Conservation (phyloP, 2,329 filamentous ascomycete species). For the Pyrenochaeta sp. region DNA sequence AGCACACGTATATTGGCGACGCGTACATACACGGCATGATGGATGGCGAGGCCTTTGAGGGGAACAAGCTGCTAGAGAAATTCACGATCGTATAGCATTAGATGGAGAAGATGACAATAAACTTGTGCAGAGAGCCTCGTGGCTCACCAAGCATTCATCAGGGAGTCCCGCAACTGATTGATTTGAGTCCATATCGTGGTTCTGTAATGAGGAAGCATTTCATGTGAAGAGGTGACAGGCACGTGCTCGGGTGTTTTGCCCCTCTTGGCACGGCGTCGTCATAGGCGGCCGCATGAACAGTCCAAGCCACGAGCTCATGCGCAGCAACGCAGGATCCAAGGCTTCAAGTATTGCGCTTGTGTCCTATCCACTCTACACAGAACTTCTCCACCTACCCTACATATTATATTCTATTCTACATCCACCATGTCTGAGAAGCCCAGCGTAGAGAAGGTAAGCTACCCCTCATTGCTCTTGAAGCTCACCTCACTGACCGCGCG, state of each 20-base stretch:
- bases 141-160: background rate
- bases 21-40: background rate
- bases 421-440: slow-evolving; percentile 31
- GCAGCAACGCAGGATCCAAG: slow-evolving; percentile 10
- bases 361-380: background rate
- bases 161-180: background rate
- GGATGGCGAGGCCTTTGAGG: background rate
- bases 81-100: background rate
- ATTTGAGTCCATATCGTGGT: too few species aligned
- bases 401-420: background rate
- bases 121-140: background rate
- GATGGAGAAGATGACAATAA: background rate
- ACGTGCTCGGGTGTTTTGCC: slow-evolving; percentile 2
- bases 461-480: slow-evolving; percentile 20
- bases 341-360: slow-evolving; percentile 1
- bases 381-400: background rate
- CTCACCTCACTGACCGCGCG: slow-evolving; percentile 16
- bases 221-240: background rate
- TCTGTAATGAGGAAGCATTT: too few species aligned
- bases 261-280: slow-evolving; percentile 26
- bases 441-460: slow-evolving; percentile 18
- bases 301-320: slow-evolving; percentile 21
- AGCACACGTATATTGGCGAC: background rate
- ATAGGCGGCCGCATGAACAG: slow-evolving; percentile 13
- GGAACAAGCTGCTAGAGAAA: background rate